Conservation (phyloP, 768 basidiomycete genomes). For the Crepidotus variabilis region DNA sequence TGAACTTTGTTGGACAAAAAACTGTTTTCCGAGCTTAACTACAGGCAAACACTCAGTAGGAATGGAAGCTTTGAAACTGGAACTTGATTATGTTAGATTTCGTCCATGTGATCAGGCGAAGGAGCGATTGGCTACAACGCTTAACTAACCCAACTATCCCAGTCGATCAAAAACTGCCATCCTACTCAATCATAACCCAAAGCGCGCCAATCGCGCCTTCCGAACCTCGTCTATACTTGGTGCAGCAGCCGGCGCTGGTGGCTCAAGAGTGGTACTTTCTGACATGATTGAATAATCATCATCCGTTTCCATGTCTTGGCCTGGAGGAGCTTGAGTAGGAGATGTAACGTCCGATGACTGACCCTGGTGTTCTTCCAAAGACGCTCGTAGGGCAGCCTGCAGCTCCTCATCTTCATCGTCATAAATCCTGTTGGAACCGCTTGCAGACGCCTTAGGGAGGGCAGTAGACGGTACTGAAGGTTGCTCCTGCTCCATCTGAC, state of each 20-base stretch:
- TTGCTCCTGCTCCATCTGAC: conserved; percentile 5
- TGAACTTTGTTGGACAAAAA: no score
- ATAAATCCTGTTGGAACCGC: conserved; percentile 43
- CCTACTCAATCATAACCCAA: conserved; percentile 41
- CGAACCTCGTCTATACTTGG: conserved; percentile 66
- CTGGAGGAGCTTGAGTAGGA: neutral
- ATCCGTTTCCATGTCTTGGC: conserved; percentile 21
- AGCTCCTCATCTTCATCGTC: conserved; percentile 88
- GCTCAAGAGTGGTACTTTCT: conserved; percentile 26
- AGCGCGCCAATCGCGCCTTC: conserved; percentile 57
- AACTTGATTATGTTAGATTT: no score
- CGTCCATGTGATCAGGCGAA: no score
- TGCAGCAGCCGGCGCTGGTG: conserved; percentile 23
- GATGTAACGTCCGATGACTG: neutral
- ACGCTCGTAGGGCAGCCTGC: conserved; percentile 85
- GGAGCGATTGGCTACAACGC: neutral
- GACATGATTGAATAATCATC: conserved; percentile 30
- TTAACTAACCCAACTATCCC: neutral
- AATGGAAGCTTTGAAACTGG: no score
- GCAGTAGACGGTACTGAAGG: conserved; percentile 1
- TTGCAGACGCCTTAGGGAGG: conserved; percentile 2
- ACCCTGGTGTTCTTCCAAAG: conserved; percentile 43
- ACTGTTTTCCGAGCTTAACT: no score
- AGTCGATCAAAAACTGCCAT: neutral
- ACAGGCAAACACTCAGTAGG: no score